Base-by-base conservation (phyloP, 108 stramenopile species). In the Aureococcus anophagefferens region DNA sequence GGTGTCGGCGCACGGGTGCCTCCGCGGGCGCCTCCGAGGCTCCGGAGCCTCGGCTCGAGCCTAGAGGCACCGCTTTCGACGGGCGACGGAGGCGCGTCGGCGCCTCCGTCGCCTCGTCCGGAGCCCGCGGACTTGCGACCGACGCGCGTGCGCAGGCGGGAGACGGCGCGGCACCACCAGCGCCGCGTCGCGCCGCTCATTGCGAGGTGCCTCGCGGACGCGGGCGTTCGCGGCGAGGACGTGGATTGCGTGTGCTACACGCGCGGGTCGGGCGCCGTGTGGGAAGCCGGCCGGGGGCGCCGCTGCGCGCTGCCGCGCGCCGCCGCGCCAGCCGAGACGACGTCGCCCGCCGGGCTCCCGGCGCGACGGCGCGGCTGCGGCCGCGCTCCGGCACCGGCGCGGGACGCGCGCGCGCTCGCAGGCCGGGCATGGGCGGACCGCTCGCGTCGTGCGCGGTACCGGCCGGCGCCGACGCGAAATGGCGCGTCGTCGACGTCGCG, bases 371-470 rank as follows among this genome's bases (percentile, higher is more conserved):
- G n/a, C n/a, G n/a, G n/a, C n/a, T n/a, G n/a, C n/a, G n/a, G n/a
- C n/a, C n/a, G n/a, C n/a, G n/a, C n/a, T n/a, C n/a, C n/a, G n/a
- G n/a, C n/a, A n/a, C n/a, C n/a, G n/a, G n/a, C n/a, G n/a, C n/a
- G n/a, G n/a, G n/a, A n/a, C n/a, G n/a, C n/a, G n/a, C n/a, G n/a
- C n/a, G n/a, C n/a, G n/a, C n/a, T n/a, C n/a, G n/a, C n/a, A n/a
- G n/a, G 5, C 98, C 98, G 0, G 98, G 98, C 28, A 99, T 99
- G 98, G 98, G 98, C n/a, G 97, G 86, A 9, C 98, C 98, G 0
- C 76, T 99, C 51, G 78, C 84, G 67, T 89, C 89, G 0, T 95
- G 96, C 74, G 98, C 95, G 35, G 80, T 98, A 0, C 88, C 70
- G 35, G 82, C 82, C 25, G n/a, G n/a, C n/a, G n/a, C n/a, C n/a